phyloP scores from a whole-genome alignment of 495 filamentous ascomycete species.

The Aspergillus leporis region DNA sequence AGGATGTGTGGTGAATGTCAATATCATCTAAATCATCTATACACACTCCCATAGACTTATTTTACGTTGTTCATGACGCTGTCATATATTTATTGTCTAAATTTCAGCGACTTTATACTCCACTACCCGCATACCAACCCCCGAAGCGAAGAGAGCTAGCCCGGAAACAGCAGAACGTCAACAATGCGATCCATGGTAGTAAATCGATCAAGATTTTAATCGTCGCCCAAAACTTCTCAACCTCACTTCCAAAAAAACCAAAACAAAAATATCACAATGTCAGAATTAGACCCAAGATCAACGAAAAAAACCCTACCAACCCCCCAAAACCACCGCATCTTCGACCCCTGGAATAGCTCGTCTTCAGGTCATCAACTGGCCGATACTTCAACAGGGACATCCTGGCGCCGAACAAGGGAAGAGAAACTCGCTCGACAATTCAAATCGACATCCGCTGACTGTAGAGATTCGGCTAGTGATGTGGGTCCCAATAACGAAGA shows the following conservation, averaged over 20 bases:
- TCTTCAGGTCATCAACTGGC: slow-evolving; percentile 80
- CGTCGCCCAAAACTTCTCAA: not conserved
- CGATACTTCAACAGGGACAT: slow-evolving; percentile 56
- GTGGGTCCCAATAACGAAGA: not conserved
- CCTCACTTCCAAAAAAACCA: not conserved
- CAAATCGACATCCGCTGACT: slow-evolving; percentile 25
- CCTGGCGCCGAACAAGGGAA: slow-evolving; percentile 70
- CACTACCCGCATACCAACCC: not conserved
- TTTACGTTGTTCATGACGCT: not conserved
- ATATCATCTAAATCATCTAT: not conserved
- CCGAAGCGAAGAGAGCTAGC: not conserved
- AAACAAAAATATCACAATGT: not conserved
- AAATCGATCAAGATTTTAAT: not conserved
- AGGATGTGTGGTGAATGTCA: slow-evolving; percentile 50
- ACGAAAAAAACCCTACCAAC: slow-evolving; percentile 5
- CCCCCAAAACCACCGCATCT: slow-evolving; percentile 48
- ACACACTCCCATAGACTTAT: not conserved
- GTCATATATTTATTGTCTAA: too few species aligned
- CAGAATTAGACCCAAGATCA: not conserved
- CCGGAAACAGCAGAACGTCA: slow-evolving; percentile 15
- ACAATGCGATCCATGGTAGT: slow-evolving; percentile 12
- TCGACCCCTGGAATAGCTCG: slow-evolving; percentile 81
- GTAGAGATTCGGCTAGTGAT: not conserved
- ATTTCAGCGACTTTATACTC: not conserved
- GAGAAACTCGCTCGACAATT: slow-evolving; percentile 71